phyloP scores from a whole-genome alignment of 495 filamentous ascomycete species.

The Xylaria palmicola region DNA sequence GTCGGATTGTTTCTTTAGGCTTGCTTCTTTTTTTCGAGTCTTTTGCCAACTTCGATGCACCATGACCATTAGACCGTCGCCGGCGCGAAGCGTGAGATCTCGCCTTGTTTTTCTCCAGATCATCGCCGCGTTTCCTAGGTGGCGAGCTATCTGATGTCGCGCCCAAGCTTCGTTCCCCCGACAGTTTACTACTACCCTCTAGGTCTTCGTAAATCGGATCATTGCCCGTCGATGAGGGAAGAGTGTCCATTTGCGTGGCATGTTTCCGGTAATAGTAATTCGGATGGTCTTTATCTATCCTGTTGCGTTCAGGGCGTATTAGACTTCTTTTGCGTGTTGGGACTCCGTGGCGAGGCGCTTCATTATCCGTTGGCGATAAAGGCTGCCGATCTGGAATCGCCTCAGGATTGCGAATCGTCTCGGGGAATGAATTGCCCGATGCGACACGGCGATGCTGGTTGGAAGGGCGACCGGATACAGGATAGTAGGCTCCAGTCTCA shows the following conservation, averaged over 20 bases:
- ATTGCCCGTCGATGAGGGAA: slow-evolving; percentile 87
- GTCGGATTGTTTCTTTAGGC: slow-evolving; percentile 65
- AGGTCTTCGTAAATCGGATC: slow-evolving; percentile 79
- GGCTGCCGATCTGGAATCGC: slow-evolving; percentile 45
- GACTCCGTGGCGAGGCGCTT: slow-evolving; percentile 23
- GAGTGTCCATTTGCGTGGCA: slow-evolving; percentile 81
- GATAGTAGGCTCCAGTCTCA: slow-evolving; percentile 57
- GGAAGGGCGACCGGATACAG: slow-evolving; percentile 32
- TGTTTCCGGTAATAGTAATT: slow-evolving; percentile 94
- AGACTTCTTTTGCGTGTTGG: slow-evolving; percentile 73
- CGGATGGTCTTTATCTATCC: slow-evolving; percentile 78
- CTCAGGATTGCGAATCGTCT: slow-evolving; percentile 50
- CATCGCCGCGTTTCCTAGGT: slow-evolving; percentile 33
- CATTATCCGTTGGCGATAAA: slow-evolving; percentile 42
- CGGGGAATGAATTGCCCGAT: slow-evolving; percentile 49
- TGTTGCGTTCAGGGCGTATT: slow-evolving; percentile 81
- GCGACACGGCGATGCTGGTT: slow-evolving; percentile 48
- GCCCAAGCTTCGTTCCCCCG: slow-evolving; percentile 48
- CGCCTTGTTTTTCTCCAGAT: slow-evolving; percentile 39
- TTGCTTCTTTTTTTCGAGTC: slow-evolving; percentile 60
- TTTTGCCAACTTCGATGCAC: slow-evolving; percentile 51
- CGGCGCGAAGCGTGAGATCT: slow-evolving; percentile 22
- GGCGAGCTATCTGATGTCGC: slow-evolving; percentile 38
- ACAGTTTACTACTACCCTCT: slow-evolving; percentile 46
- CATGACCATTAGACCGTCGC: slow-evolving; percentile 32